Evolutionary conservation across 2,329 filamentous ascomycete species (phyloP), one percentile per base, ranked within the genome.

Genomic region (Bisporella sp.): DNA sequence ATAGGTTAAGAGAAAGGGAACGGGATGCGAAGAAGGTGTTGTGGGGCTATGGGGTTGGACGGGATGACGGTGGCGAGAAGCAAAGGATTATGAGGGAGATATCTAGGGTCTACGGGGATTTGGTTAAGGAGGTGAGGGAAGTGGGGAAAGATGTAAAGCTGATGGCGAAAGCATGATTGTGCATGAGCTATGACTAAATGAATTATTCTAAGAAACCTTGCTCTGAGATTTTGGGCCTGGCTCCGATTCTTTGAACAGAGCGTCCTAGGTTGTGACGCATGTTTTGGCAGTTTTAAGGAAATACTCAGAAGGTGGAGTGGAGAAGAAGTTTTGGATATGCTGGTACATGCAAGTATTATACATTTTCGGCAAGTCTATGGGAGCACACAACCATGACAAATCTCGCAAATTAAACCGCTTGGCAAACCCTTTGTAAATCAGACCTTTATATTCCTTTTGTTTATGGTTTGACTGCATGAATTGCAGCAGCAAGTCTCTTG

Each of bases 201-300:
- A 71, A 93, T 92, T 66, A 85, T 78, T 76, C 91, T 84, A 54
- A 88, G 88, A 55, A 93, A 80, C 58, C 86, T 83, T n/a, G n/a
- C n/a, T n/a, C n/a, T n/a, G n/a, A n/a, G n/a, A 21, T 21, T 21
- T 21, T 21, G 21, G 21, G 21, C 21, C 21, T 21, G 21, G 21
- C 21, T 21, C 21, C 21, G 21, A 21, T 21, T 21, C 21, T 21
- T 21, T 21, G 21, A 21, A 21, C 21, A 21, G 21, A 21, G 21
- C 3, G 21, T 21, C 21, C 21, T 21, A 21, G 21, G 21, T 3
- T 21, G 21, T 21, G 21, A 21, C 21, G 21, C 21, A 21, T 21
- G 21, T 21, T 21, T 21, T 21, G 21, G 21, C 21, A 21, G 21
- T 21, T 21, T 21, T 3, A 21, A 21, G 21, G 21, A 21, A 21